Evolutionary conservation across 306 rosid genomes (phyloP), one percentile per base, ranked within the genome.

Genomic region (Mimosa pudica): DNA sequence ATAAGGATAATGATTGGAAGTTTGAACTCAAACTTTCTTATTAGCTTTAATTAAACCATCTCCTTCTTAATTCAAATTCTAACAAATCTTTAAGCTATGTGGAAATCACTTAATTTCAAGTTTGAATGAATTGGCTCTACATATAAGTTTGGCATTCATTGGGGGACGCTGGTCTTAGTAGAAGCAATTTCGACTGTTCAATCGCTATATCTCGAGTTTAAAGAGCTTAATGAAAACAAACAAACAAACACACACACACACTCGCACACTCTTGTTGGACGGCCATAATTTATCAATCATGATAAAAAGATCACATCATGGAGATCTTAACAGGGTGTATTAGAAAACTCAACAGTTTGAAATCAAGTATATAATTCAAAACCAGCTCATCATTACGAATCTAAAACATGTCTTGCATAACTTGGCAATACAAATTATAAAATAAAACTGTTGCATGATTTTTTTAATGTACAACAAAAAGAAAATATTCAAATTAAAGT

Each of bases 371-470:
- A 14, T 70, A 46, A 45, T 46, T 45, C 55, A 45, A 46, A 70
- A 12, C 38, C 74, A 70, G 41, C 57, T 46, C 74, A 70, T 70
- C 74, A 44, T 70, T 70, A 20, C 10, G 18, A 20, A 70, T 46
- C 57, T 24, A 70, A 68, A 68, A 44, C 54, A 68, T 68, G 73
- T 68, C 55, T 70, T 46, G 73, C 36, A 68, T 44, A 32, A 18
- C 32, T 55, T 4, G 30, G 30, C 9, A 54, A 54, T 16, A 54
- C 6, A 17, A 6, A 54, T 4, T 4, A 13, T 12, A 4, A 5
- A 52, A 51, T 4, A 52, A 52, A 6, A 52, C 18, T 52, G 58
- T 51, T 12, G 20, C 20, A 16, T 16, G 61, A 54, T 7, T 6
- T n/a, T n/a, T 38, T 64, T 35, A 32, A 68, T 41, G 2, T 8